Evolutionary conservation across 768 basidiomycete genomes (phyloP), one percentile per base, ranked within the genome.

Genomic region (Lactarius akahatsu): DNA sequence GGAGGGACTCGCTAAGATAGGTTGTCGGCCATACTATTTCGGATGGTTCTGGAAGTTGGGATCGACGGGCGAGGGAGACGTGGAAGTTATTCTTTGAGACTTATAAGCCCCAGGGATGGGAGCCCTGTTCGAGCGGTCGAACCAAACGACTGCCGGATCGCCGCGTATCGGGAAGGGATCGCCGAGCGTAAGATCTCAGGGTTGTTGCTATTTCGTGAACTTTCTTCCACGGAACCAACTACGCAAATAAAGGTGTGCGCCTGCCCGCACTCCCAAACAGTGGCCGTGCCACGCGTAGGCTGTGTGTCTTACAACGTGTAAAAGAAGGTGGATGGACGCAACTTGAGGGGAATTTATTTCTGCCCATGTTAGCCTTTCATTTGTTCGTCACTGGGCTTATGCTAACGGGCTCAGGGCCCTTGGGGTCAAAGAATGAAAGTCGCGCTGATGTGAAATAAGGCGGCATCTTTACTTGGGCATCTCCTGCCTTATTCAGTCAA

Each of bases 71-170:
- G 66, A 70, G 71, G 68, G 69, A 66, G 64, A 63, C 59, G 70
- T 71, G 60, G 56, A 68, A 64, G 71, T 71, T 71, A 72, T 72
- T 72, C 73, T 72, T 74, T 75, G 71, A 64, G 66, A 70, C 65
- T 69, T 63, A 69, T 71, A 63, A 68, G 65, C 59, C 57, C 66
- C 59, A 66, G 70, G 68, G 71, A 70, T 62, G 67, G 61, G 59
- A 62, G 67, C n/a, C 62, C 68, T 47, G 69, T 68, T 69, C 61
- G 70, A 73, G 68, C 71, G 54, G 64, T 68, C 65, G 71, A 68
- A 67, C 72, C 64, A 69, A 66, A 58, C 63, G 72, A 72, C 73
- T 74, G 75, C 72, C 76, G 76, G 76, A 77, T 77, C 76, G 76
- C 72, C 70, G 73, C 74, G 70, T 70, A 76, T 76, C 74, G 74